Base-by-base conservation (phyloP, 2,329 filamentous ascomycete species). In the Venturia nashicola region DNA sequence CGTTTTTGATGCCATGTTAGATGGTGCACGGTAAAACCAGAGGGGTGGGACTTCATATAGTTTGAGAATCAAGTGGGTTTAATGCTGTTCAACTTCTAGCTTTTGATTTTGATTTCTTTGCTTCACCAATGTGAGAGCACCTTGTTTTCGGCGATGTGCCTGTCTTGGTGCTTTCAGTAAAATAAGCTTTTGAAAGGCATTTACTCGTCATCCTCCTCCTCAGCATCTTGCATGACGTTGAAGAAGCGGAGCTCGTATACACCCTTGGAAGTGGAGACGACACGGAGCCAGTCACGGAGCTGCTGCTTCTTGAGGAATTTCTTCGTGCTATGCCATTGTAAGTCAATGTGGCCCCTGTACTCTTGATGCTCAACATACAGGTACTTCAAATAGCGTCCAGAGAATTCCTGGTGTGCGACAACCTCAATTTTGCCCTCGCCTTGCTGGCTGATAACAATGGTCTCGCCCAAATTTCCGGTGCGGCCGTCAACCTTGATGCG, bases 251-350 rank as follows among this genome's bases (percentile, higher is more conserved):
- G 89, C 86, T 97, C 92, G 85, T 99, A 99, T 71, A 97, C 92
- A 77, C 94, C 93, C 84, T 93, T 93, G 79, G 89, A 91, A 78
- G 93, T 97, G 73, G 91, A 95, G 76, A 99, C 94, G 74, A 99
- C 93, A 75, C 94, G 92, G 77, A 99, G 90, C 94, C 94, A 99
- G 86, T 99, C 94, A 83, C 94, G 91, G 78, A 99, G 90, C 87
- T 97, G 93, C 86, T 97, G 91, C 90, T 99, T 99, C 91, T 99
- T 99, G 81, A 99, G 89, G 89, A 96, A 99, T 87, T 99, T 99
- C 91, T 99, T 99, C 80, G 94, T 99, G 79, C 91, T 96, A 71
- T 60, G 67, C 16, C 46, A n/a, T 42, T 43, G 32, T 63, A 6
- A 63, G 51, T 27, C 16, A 32, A 11, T n/a, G 3, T 34, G 20